Base-by-base conservation (phyloP, 2,329 filamentous ascomycete species). In the Colletotrichum costaricense region DNA sequence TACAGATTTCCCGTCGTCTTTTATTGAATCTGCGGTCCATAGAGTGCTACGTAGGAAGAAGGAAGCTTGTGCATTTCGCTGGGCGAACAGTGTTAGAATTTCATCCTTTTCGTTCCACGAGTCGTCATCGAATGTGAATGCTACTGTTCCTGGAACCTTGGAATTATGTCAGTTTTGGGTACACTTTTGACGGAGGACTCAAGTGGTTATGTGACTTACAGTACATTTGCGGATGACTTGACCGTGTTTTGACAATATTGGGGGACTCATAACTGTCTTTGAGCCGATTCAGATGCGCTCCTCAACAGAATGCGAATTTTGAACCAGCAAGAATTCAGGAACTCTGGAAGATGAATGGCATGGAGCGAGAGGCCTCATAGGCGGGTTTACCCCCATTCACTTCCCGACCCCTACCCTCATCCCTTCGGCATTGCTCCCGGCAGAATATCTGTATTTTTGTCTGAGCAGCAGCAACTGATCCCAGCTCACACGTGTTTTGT, bases 101-200 rank as follows among this genome's bases (percentile, higher is more conserved):
- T 52, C 35, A 28, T 67, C 42, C 7, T 42, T 62, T 26, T 67
- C 35, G 38, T 28, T 38, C 28, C 55, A 62, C 7, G 65, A 56
- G 14, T 42, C 56, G 30, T 60, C 28, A n/a, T 67, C 38, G n/a
- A 67, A 67, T 6, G 65, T 62, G 12, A 67, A 67, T 22, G 65
- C 56, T 1, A 67, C 65, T 12, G 56, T 67, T 22, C 65, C 65
- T 9, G 65, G 65, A 6, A 67, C 24, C 65, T 67, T 8, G 1
- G 19, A 14, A 2, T 9, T 0, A 12, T 16, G 46, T 19, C 22
- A 26, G 42, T 5, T 22, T 16, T 8, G 3, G 3, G 3, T 4
- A 7, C 1, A 30, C 33, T 28, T 9, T 24, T 12, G 1, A 8
- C 4, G 14, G 52, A 4, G 49, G n/a, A 19, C 38, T 42, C 16